These are phyloP conservation scores for Fonsecaea pugnacius DNA, from an alignment of 2,329 filamentous ascomycete genomes.

Conservation along the genomic window DNA sequence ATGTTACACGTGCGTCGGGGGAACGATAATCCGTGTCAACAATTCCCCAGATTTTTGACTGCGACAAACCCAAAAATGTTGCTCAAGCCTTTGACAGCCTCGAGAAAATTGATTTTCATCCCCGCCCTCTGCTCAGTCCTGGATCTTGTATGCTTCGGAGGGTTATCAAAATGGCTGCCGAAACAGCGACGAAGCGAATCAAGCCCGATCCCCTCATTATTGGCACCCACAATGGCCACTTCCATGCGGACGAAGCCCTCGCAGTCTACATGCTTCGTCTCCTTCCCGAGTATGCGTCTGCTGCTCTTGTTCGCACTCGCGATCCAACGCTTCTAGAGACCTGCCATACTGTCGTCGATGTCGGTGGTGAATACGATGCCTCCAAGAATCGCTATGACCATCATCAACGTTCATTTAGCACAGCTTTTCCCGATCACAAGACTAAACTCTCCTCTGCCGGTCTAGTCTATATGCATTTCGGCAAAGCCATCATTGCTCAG, in stretches of 20 bases:
- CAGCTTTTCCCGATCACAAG: slow-evolving; percentile 77
- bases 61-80: slow-evolving; percentile 1
- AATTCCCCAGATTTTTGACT: slow-evolving; percentile 15
- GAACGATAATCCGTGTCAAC: slow-evolving; percentile 12
- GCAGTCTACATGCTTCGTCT: slow-evolving; percentile 94
- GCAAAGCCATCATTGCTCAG: slow-evolving; percentile 76
- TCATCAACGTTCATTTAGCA: slow-evolving; percentile 89
- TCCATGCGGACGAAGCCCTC: slow-evolving; percentile 97
- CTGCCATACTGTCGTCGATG: slow-evolving; percentile 96
- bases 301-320: slow-evolving; percentile 81
- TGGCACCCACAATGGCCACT: slow-evolving; percentile 96
- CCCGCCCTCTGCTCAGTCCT: slow-evolving; percentile 3
- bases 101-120: background rate
- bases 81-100: background rate
- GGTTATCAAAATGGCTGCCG: slow-evolving; percentile 63
- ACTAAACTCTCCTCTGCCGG: slow-evolving; percentile 95
- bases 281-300: slow-evolving; percentile 76
- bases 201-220: slow-evolving; percentile 76
- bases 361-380: slow-evolving; percentile 91
- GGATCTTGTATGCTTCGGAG: slow-evolving; percentile 45
- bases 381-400: slow-evolving; percentile 83
- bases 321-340: slow-evolving; percentile 76
- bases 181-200: slow-evolving; percentile 77
- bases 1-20: slow-evolving; percentile 4
- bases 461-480: slow-evolving; percentile 95